Evolutionary conservation across 306 rosid species (phyloP).

Genomic region (Fagus sylvatica): DNA sequence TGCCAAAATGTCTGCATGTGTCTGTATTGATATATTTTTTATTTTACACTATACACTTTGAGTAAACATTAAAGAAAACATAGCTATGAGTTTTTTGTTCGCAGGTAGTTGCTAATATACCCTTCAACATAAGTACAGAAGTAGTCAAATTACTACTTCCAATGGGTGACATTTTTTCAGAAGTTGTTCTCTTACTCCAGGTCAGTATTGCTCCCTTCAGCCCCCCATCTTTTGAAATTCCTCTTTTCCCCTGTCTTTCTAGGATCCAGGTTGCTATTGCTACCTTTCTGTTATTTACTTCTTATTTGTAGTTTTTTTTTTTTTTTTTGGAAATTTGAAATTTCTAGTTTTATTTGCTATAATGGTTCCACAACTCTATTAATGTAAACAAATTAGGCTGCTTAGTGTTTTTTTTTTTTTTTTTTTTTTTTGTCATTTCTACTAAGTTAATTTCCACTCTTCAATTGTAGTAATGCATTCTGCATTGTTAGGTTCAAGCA

Average conservation of each 20-base stretch:
- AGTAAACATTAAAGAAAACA: background rate
- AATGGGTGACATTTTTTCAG: conserved; percentile 89
- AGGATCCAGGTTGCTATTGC: background rate
- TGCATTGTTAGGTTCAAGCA: too few species aligned
- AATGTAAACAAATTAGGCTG: too few species aligned
- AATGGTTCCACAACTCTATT: too few species aligned
- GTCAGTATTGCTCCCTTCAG: conserved; percentile 29
- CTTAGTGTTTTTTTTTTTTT: too few species aligned
- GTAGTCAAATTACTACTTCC: conserved; percentile 86
- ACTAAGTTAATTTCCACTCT: too few species aligned
- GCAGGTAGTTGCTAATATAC: conserved; percentile 89
- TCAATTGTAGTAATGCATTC: too few species aligned
- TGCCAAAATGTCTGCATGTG: background rate
- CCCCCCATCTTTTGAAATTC: too few species aligned
- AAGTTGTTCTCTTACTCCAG: conserved; percentile 83
- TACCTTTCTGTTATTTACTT: conserved; percentile 10
- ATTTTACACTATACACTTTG: background rate
- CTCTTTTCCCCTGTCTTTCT: background rate
- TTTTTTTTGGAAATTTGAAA: background rate
- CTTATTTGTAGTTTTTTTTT: background rate
- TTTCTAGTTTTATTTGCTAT: background rate
- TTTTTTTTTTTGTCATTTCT: too few species aligned
- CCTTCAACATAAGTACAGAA: conserved; percentile 82
- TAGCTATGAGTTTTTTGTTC: conserved; percentile 1
- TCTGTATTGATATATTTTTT: background rate